A percentile compares a stretch with the other conserved stretches of the same genome.
Conservation (phyloP, 2,329 filamentous ascomycete genomes). For the Xylariaceae sp. region DNA sequence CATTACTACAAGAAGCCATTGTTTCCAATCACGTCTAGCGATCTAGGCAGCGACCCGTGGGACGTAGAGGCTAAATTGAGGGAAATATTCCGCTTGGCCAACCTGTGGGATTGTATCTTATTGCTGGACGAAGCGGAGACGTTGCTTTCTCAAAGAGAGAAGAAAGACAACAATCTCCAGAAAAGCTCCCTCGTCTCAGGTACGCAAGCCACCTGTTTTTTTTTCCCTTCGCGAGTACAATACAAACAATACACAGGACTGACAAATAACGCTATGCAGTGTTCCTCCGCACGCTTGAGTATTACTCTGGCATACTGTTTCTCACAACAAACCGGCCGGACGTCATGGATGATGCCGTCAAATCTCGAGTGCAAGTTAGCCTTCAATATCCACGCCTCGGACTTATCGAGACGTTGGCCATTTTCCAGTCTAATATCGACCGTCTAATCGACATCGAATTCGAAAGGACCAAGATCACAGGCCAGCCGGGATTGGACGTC, state of each 20-base stretch:
- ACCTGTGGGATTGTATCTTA: conserved; percentile 23
- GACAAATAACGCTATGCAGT: conserved; percentile 5
- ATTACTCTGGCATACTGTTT: conserved; percentile 20
- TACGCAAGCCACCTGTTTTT: conserved; percentile 4
- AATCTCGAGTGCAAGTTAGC: conserved; percentile 20
- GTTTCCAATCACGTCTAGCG: conserved; percentile 19
- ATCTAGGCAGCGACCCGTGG: conserved; percentile 21
- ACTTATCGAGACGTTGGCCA: conserved; percentile 16
- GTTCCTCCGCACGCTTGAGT: conserved; percentile 21
- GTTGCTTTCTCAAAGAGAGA: conserved; percentile 20
- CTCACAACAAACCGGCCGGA: conserved; percentile 19
- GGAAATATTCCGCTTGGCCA: conserved; percentile 20
- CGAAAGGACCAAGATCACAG: conserved; percentile 16
- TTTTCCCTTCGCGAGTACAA: no score
- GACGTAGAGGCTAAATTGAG: conserved; percentile 21
- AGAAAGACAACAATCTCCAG: conserved; percentile 22
- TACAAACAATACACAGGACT: neutral
- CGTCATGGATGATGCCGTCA: conserved; percentile 20
- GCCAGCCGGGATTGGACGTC: conserved; percentile 18
- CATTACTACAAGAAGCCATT: conserved; percentile 20
- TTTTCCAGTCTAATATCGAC: conserved; percentile 24
- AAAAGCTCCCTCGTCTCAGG: conserved; percentile 34
- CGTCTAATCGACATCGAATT: conserved; percentile 22
- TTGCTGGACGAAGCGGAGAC: conserved; percentile 24
- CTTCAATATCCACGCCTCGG: conserved; percentile 20